Evolutionary conservation across 2,329 filamentous ascomycete species (phyloP).

Genomic region (Colletotrichum chlorophyti): DNA sequence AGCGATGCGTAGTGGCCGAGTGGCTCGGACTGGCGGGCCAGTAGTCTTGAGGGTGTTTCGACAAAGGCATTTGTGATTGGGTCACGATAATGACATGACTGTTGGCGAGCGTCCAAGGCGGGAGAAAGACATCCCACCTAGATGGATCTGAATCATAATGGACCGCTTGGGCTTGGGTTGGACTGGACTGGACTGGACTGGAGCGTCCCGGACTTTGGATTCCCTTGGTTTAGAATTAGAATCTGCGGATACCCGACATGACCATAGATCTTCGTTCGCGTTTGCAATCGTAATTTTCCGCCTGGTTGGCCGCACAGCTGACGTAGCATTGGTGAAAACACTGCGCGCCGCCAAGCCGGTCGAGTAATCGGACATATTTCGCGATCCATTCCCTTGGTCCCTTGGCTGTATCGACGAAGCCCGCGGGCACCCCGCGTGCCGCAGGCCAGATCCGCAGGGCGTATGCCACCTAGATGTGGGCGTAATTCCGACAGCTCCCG

Average conservation of each 20-base stretch:
- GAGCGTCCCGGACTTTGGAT: slow-evolving; percentile 17
- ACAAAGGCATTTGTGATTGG: slow-evolving; percentile 5
- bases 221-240: slow-evolving; percentile 20
- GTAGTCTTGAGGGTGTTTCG: slow-evolving; percentile 6
- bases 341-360: slow-evolving; percentile 1
- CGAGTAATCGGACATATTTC: slow-evolving; percentile 23
- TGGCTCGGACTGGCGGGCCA: not conserved
- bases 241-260: slow-evolving; percentile 23
- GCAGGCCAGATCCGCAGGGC: not conserved
- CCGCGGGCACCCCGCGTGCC: not conserved
- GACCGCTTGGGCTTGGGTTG: not conserved
- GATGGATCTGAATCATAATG: slow-evolving; percentile 14
- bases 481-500: slow-evolving; percentile 4
- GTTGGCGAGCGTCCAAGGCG: not conserved
- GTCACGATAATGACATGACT: not conserved
- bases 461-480: not conserved
- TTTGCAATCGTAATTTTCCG: not conserved
- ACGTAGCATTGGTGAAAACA: too few species aligned
- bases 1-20: too few species aligned
- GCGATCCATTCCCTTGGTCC: not conserved
- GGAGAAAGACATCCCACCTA: not conserved
- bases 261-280: too few species aligned
- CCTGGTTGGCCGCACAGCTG: not conserved
- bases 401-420: not conserved
- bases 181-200: not conserved